Base-by-base conservation (phyloP, 2,329 filamentous ascomycete genomes). In the Pseudogymnoascus sp. region DNA sequence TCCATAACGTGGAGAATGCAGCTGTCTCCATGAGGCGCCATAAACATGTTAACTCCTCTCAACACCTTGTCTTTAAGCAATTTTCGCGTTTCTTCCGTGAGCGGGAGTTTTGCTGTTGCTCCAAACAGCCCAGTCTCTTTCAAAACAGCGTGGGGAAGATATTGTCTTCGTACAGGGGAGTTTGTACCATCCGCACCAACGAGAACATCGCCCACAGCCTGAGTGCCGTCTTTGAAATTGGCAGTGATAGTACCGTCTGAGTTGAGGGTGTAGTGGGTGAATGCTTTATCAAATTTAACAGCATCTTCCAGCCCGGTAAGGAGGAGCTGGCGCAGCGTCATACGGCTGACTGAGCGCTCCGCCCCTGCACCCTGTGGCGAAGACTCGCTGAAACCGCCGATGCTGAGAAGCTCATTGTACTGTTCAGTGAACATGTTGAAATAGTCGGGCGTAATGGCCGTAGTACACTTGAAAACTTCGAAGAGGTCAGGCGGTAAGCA, bases 101-200 rank as follows among this genome's bases (percentile, higher is more conserved):
- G 35, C 35, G 14, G 35, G 35, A 37, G 35, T 37, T 37, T 37
- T 6, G 35, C 35, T 6, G 35, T 37, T 37, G 35, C 35, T 37
- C 35, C 35, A 12, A n/a, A 37, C 12, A 37, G 14, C 35, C 35
- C 35, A 37, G 35, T 37, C 12, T 37, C 35, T 37, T 37, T 37
- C 35, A 37, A 37, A 37, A 37, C 12, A 36, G 71, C 69, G 1
- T 70, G 59, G 1, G 76, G 76, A 2, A 76, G 62, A n/a, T 72
- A 64, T 60, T 77, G 75, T 25, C 65, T 71, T 8, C 76, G 69
- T n/a, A 76, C 70, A 7, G 60, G 60, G 14, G 73, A 77, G 18
- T 72, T 66, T 12, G 69, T 67, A 70, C 57, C 57, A 11, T 59
- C 12, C 75, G 70, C 69, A 71, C 67, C 14, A 70, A 68, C 25